These are phyloP conservation scores for Torulaspora maleeae DNA, from an alignment of 805 yeast species.

Conservation along the genomic window DNA sequence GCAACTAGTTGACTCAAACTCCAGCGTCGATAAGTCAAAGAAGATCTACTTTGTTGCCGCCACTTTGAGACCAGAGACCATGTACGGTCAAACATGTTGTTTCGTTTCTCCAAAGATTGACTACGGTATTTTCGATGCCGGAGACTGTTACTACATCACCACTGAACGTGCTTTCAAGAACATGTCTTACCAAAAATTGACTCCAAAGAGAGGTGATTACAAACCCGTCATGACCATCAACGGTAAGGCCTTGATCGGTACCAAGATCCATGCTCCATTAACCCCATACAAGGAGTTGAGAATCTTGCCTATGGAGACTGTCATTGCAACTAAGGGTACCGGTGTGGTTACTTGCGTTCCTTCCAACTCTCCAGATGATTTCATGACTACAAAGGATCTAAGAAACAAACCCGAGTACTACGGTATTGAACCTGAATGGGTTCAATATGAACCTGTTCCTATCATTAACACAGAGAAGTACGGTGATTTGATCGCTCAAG, in stretches of 20 bases:
- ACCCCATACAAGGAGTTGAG: conserved; percentile 65
- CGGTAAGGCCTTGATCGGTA: conserved; percentile 78
- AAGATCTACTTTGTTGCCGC: conserved; percentile 87
- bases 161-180: conserved; percentile 96
- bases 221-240: conserved; percentile 52
- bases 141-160: conserved; percentile 69
- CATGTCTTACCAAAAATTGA: conserved; percentile 91
- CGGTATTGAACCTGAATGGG: conserved; percentile 83
- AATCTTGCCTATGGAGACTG: conserved; percentile 96
- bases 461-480: conserved; percentile 76
- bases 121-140: conserved; percentile 88
- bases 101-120: conserved; percentile 92
- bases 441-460: conserved; percentile 62
- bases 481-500: conserved; percentile 85
- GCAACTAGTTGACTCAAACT: conserved; percentile 30
- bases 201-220: conserved; percentile 82
- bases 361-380: conserved; percentile 98
- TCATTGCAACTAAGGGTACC: conserved; percentile 91
- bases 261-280: conserved; percentile 81
- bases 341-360: conserved; percentile 99
- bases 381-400: conserved; percentile 76
- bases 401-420: conserved; percentile 87
- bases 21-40: conserved; percentile 45
- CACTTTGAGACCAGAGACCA: conserved; percentile 96
- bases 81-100: conserved; percentile 98